phyloP scores from a whole-genome alignment of 1,284 basidiomycete species.

The Ganoderma sp. region DNA sequence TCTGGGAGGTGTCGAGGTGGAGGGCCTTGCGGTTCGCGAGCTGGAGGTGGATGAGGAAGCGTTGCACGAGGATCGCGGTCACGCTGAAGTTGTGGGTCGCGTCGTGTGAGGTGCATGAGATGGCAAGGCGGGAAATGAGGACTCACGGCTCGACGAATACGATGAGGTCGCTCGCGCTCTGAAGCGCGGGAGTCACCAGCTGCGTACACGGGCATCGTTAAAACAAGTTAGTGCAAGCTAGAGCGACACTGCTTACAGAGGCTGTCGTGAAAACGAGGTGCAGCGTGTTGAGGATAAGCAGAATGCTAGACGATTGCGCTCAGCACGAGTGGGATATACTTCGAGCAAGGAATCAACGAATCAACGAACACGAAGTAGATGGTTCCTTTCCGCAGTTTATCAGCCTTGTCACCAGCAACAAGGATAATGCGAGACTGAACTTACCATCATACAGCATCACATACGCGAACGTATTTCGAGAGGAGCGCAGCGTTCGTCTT shows the following conservation, averaged over 20 bases:
- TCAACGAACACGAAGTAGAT: slow-evolving; percentile 12
- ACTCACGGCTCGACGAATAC: slow-evolving; percentile 15
- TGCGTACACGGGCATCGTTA: slow-evolving; percentile 4
- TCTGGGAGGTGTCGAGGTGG: not conserved
- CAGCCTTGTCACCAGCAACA: too few relatives aligned
- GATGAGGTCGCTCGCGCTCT: slow-evolving; percentile 9
- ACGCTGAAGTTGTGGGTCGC: not conserved
- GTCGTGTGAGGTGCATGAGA: not conserved
- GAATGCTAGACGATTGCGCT: not conserved
- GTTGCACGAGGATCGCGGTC: slow-evolving; percentile 19
- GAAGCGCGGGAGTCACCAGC: not conserved
- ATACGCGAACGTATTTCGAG: not conserved
- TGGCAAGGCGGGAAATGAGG: not conserved
- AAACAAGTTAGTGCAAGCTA: not conserved
- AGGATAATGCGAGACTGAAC: not conserved
- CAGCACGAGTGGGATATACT: not conserved
- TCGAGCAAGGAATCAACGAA: too few relatives aligned
- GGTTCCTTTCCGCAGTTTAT: not conserved
- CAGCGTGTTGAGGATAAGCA: slow-evolving; percentile 13
- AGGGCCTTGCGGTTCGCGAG: slow-evolving; percentile 4
- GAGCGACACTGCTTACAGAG: too few relatives aligned
- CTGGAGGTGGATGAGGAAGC: slow-evolving; percentile 24
- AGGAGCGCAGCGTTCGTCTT: not conserved
- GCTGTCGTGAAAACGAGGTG: slow-evolving; percentile 11
- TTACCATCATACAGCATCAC: slow-evolving; percentile 8